Conservation (phyloP, 169 alveolate genomes). For the Neospora caninum region DNA sequence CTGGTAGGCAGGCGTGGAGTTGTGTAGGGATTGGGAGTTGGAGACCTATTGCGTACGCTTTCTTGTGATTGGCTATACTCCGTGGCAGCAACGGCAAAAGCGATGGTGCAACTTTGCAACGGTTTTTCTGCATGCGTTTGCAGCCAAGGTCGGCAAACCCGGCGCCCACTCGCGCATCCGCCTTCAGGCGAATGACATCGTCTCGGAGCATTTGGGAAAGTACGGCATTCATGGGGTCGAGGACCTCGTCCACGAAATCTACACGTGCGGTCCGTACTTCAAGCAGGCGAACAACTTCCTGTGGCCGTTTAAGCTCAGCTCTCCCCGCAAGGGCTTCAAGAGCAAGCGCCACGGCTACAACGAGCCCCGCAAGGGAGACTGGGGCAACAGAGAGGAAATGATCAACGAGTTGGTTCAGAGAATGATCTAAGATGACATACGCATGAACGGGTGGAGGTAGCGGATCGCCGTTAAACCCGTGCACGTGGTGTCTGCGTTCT, state of each 20-base stretch:
- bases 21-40: not conserved
- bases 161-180: conserved; percentile 93
- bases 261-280: conserved; percentile 98
- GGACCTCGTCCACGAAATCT: conserved; percentile 97
- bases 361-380: conserved; percentile 95
- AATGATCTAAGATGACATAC: conserved; percentile 57
- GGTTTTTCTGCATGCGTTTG: not conserved
- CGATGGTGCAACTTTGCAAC: not conserved
- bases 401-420: conserved; percentile 78
- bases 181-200: conserved; percentile 87
- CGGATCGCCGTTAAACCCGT: not conserved
- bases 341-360: conserved; percentile 97
- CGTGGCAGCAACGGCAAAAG: not conserved
- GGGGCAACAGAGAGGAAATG: conserved; percentile 88
- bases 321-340: conserved; percentile 98
- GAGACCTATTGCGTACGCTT: not conserved
- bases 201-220: conserved; percentile 87
- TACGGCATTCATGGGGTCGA: conserved; percentile 90
- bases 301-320: conserved; percentile 98
- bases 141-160: conserved; percentile 81
- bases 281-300: conserved; percentile 98
- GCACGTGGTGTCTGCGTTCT: not conserved
- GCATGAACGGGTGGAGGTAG: not conserved
- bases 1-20: not conserved
- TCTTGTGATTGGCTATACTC: not conserved